A percentile compares a stretch with the other conserved stretches of the same genome.
These are phyloP conservation scores for Melampsora occidentalis DNA, from an alignment of 1,284 basidiomycete species.

Conservation along the genomic window DNA sequence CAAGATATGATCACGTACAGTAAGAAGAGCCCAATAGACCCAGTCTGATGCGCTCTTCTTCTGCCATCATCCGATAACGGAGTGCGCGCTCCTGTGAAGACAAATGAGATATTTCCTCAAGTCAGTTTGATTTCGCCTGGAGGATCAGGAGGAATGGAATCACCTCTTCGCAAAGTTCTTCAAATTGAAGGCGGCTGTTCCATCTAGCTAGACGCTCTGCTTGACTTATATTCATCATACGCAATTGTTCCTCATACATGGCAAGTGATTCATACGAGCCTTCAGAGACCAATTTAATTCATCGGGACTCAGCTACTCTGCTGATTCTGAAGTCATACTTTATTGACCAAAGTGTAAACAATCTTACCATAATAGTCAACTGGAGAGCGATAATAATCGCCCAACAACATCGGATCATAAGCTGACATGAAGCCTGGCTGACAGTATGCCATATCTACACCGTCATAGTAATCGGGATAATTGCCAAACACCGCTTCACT, in stretches of 20 bases:
- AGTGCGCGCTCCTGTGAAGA: constrained; percentile 31
- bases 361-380: constrained; percentile 25
- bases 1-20: constrained; percentile 13
- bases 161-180: constrained; percentile 39
- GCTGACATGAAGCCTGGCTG: neutral
- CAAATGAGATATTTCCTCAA: neutral
- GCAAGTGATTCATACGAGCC: constrained; percentile 13
- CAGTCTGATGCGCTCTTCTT: constrained; percentile 40
- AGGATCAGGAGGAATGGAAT: neutral
- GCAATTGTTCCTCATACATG: constrained; percentile 31
- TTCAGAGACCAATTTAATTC: neutral
- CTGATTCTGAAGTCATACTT: too few species aligned
- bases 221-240: constrained; percentile 26
- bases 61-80: constrained; percentile 30
- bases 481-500: constrained; percentile 21
- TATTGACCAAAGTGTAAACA: neutral
- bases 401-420: constrained; percentile 6
- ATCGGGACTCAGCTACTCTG: too few species aligned
- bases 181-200: constrained; percentile 32
- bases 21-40: constrained; percentile 22
- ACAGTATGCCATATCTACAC: constrained; percentile 2
- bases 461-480: constrained; percentile 10
- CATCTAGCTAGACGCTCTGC: constrained; percentile 34
- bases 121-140: neutral
- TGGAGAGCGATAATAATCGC: constrained; percentile 33